Evolutionary conservation across 208 protist species (phyloP), one percentile per base, ranked within the genome.

Genomic region (Giardia duodenalis): DNA sequence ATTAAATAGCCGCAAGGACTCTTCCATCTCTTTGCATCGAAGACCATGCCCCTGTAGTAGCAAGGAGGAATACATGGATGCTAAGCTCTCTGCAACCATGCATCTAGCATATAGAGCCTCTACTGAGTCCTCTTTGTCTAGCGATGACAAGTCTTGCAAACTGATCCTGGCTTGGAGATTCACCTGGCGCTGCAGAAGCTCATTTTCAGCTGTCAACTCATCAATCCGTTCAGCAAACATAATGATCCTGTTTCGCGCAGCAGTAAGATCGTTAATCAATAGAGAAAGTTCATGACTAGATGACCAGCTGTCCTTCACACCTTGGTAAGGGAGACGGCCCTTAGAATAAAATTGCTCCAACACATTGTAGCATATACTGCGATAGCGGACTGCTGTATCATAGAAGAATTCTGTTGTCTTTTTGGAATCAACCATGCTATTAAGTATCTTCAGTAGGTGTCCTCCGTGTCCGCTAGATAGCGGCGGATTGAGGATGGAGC

Each of bases 1-100:
- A 76, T 76, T 76, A 76, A 76, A 76, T 10, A 76, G 57, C 10
- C 57, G 57, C 30, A 76, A 76, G 57, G 57, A 76, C 57, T 76
- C 57, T 30, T 76, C 57, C 10, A 76, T 10, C 57, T 76, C 57
- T 30, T 76, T 76, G 57, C 57, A 76, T 39, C 57, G 57, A 30
- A 76, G 57, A 10, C 57, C 57, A 76, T 76, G 57, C 30, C 57
- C 57, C 30, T 76, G 10, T 30, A 30, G 10, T 30, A 76, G 30
- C 57, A 76, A 39, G 19, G 57, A 76, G 19, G 57, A 76, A 30
- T 76, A 76, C 10, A 30, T 30, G 30, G 19, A 30, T 39, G 30
- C 57, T 39, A 76, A 30, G 57, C 19, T 39, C 57, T 76, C 57
- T 10, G 57, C 57, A 30, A 76, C 57, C 10, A 76, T 10, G 57